Percentiles rank a stretch among this genome's conserved stretches.
Evolutionary conservation across 345 rosid genomes (phyloP).

Genomic region (Heritiera fomes): DNA sequence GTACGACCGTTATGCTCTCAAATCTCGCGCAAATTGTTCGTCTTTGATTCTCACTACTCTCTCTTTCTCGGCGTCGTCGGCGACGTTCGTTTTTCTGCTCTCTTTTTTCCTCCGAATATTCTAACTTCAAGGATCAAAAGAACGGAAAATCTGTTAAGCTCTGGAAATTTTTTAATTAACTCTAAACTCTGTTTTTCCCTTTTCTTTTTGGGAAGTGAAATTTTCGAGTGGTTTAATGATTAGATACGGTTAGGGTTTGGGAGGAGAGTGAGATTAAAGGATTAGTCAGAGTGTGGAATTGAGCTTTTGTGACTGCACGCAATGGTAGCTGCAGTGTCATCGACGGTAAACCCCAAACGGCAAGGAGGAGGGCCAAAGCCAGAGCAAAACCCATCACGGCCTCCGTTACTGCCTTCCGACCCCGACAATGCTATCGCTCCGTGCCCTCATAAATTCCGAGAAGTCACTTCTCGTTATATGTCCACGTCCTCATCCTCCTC

Average conservation of each 20-base stretch:
- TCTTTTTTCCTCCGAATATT: neutral
- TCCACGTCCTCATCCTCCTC: conserved; percentile 39
- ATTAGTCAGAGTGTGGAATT: conserved; percentile 32
- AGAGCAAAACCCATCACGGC: conserved; percentile 41
- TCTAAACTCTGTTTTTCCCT: neutral
- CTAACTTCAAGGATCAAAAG: neutral
- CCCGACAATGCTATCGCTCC: conserved; percentile 59
- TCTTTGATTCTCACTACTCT: conserved; percentile 5
- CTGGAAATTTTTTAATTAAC: neutral
- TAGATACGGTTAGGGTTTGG: neutral
- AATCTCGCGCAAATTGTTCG: conserved; percentile 40
- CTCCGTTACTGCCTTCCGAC: conserved; percentile 66
- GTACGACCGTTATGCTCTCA: conserved; percentile 52
- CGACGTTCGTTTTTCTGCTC: conserved; percentile 46
- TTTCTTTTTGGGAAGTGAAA: neutral
- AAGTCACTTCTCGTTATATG: conserved; percentile 79
- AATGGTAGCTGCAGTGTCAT: conserved; percentile 73
- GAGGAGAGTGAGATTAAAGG: conserved; percentile 21
- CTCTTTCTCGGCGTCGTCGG: conserved; percentile 32
- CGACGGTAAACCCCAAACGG: conserved; percentile 44
- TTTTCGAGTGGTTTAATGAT: conserved; percentile 5
- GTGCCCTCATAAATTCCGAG: conserved; percentile 66
- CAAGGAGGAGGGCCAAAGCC: conserved; percentile 23
- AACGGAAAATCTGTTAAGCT: neutral
- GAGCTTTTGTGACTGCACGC: conserved; percentile 23